A percentile compares a stretch with the other conserved stretches of the same genome.
These are phyloP conservation scores for Pholiota molesta DNA, from an alignment of 768 basidiomycete species.

Conservation along the genomic window DNA sequence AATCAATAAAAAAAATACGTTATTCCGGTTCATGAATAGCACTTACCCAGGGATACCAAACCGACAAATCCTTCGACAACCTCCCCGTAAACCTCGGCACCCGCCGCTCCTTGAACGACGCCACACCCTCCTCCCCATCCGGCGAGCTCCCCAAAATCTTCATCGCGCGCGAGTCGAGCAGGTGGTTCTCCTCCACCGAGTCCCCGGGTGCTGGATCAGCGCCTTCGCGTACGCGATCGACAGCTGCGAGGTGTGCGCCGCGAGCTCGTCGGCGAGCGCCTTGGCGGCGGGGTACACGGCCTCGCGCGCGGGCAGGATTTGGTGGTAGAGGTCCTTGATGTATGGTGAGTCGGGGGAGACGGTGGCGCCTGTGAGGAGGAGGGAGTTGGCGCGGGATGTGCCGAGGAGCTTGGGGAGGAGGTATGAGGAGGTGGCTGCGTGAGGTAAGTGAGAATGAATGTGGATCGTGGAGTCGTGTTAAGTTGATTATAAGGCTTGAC, in stretches of 20 bases:
- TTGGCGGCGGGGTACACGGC: slow-evolving; percentile 56
- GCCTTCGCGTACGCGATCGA: slow-evolving; percentile 55
- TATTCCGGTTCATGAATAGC: neutral
- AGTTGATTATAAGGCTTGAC: neutral
- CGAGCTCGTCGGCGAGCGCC: slow-evolving; percentile 54
- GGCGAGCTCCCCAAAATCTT: slow-evolving; percentile 36
- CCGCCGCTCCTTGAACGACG: slow-evolving; percentile 52
- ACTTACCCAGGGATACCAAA: slow-evolving; percentile 58
- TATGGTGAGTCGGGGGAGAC: slow-evolving; percentile 47
- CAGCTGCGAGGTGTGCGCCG: slow-evolving; percentile 52
- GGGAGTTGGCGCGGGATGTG: slow-evolving; percentile 50
- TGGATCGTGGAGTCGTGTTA: too few relatives aligned
- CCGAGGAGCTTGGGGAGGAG: slow-evolving; percentile 60
- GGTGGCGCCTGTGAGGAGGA: slow-evolving; percentile 52
- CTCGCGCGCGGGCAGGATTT: slow-evolving; percentile 49
- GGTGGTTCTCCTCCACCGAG: slow-evolving; percentile 55
- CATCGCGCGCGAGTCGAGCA: slow-evolving; percentile 54
- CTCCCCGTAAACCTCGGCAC: slow-evolving; percentile 47
- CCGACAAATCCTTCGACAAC: slow-evolving; percentile 40
- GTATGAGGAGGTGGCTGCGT: slow-evolving; percentile 36
- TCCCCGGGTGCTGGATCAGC: slow-evolving; percentile 50
- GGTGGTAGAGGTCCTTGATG: slow-evolving; percentile 47
- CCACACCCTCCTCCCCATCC: slow-evolving; percentile 51
- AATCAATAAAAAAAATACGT: too few relatives aligned
- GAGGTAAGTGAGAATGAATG: too few relatives aligned